These are phyloP conservation scores for Aspergillus tamarii DNA, from an alignment of 2,329 filamentous ascomycete species.

Conservation along the genomic window DNA sequence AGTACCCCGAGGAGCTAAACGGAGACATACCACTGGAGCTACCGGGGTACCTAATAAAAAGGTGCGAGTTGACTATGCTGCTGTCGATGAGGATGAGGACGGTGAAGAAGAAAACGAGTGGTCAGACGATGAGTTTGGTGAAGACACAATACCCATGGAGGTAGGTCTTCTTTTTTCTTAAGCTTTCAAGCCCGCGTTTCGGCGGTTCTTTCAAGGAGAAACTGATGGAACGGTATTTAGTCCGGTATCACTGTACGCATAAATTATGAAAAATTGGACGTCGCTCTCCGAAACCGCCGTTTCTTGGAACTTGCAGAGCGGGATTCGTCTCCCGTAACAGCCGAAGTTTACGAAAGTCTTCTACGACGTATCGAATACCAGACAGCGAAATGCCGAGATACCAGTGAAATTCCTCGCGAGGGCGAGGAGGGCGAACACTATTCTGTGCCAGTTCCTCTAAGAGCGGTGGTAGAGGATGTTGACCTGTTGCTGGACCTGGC, in stretches of 20 bases:
- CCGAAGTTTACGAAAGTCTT: conserved; percentile 75
- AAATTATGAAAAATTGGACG: conserved; percentile 82
- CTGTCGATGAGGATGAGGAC: conserved; percentile 32
- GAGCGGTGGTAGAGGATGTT: conserved; percentile 40
- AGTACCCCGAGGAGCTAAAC: conserved; percentile 39
- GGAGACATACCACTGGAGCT: conserved; percentile 28
- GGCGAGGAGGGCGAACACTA: conserved; percentile 46
- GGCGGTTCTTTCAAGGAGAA: conserved; percentile 11
- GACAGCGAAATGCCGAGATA: conserved; percentile 65
- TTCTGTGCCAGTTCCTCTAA: conserved; percentile 39
- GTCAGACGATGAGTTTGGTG: conserved; percentile 39
- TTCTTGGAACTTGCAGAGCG: conserved; percentile 74
- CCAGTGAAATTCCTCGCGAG: conserved; percentile 42
- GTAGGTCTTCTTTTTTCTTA: conserved; percentile 27
- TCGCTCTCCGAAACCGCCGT: conserved; percentile 78
- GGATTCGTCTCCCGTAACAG: conserved; percentile 72
- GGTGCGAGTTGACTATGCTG: conserved; percentile 29
- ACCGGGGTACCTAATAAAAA: conserved; percentile 24
- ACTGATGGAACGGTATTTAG: conserved; percentile 45
- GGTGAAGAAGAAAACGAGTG: conserved; percentile 40
- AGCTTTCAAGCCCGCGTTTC: conserved; percentile 1
- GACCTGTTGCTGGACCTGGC: conserved; percentile 42
- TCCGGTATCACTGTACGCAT: conserved; percentile 73
- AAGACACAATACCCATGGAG: conserved; percentile 42
- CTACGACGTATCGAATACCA: conserved; percentile 72